Conservation (phyloP, 1,284 basidiomycete genomes). For the Trametes hirsuta region DNA sequence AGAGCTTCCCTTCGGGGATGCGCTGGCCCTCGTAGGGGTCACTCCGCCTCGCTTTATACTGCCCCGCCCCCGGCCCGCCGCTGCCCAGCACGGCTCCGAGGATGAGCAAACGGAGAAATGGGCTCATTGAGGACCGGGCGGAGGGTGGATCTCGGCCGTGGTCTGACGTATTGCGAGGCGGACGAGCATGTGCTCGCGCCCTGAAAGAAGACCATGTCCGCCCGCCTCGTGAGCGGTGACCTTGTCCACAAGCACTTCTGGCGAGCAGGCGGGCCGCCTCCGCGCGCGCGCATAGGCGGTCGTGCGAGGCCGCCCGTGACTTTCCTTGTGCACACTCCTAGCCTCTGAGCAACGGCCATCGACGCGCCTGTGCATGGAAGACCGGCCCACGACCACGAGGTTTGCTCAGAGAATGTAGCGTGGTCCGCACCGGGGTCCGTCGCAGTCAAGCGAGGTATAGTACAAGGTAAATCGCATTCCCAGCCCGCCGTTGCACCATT, state of each 20-base stretch:
- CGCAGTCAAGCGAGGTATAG: not conserved
- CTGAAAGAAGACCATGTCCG: slow-evolving; percentile 1
- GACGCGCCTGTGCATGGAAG: no score
- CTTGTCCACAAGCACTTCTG: not conserved
- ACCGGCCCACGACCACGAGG: not conserved
- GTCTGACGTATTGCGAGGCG: slow-evolving; percentile 11
- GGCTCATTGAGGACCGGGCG: slow-evolving; percentile 4
- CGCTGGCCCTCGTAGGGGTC: not conserved
- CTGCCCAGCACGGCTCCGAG: not conserved
- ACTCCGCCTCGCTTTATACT: slow-evolving; percentile 12
- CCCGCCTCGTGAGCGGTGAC: slow-evolving; percentile 12
- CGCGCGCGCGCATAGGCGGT: not conserved
- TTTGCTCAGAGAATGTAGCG: not conserved
- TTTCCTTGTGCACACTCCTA: not conserved
- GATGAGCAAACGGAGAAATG: slow-evolving; percentile 3
- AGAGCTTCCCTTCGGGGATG: not conserved
- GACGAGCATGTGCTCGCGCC: slow-evolving; percentile 14
- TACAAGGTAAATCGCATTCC: not conserved
- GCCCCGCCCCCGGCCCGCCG: slow-evolving; percentile 4
- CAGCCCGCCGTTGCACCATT: not conserved
- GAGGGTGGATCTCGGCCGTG: slow-evolving; percentile 9
- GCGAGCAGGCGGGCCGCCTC: slow-evolving; percentile 8
- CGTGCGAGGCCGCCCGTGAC: not conserved
- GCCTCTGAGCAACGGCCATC: no score
- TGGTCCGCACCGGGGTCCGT: slow-evolving; percentile 1